Evolutionary conservation across 2,329 filamentous ascomycete genomes (phyloP).

Genomic region (Teratosphaeria epicoccoides): DNA sequence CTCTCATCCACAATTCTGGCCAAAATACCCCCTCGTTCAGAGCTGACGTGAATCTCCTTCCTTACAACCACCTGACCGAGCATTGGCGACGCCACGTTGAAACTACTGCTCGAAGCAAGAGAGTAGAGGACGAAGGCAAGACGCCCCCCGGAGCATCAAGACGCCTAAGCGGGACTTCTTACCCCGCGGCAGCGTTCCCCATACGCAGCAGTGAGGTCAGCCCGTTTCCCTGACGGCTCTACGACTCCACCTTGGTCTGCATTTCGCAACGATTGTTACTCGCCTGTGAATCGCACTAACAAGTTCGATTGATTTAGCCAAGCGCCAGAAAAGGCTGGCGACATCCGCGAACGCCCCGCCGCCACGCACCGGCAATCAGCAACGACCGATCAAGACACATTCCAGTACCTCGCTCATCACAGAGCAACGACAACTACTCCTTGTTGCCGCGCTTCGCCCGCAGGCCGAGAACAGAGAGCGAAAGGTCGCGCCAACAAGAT

Average conservation of each 20-base stretch:
- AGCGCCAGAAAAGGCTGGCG: not conserved
- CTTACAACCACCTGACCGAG: not conserved
- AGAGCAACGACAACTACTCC: slow-evolving; percentile 33
- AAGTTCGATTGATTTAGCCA: not conserved
- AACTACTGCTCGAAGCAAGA: not conserved
- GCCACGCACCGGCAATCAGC: slow-evolving; percentile 3
- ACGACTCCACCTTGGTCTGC: not conserved
- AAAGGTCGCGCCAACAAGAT: slow-evolving; percentile 8
- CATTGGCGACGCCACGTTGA: not conserved
- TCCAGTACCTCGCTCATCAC: slow-evolving; percentile 29
- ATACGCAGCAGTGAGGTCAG: not conserved
- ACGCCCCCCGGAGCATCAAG: not conserved
- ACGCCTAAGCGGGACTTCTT: not conserved
- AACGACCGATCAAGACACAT: not conserved
- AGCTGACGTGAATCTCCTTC: not conserved
- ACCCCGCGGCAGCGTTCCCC: not conserved
- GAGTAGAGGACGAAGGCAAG: not conserved
- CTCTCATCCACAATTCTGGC: not conserved
- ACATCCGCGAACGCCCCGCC: not conserved
- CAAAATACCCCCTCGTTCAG: not conserved
- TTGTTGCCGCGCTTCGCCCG: slow-evolving; percentile 38
- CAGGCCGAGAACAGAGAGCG: slow-evolving; percentile 23
- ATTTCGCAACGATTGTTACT: not conserved
- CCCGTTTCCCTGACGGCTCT: not conserved
- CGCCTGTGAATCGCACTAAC: not conserved